These are phyloP conservation scores for Leptographium wingfieldii DNA, from an alignment of 2,329 filamentous ascomycete species.

Conservation along the genomic window DNA sequence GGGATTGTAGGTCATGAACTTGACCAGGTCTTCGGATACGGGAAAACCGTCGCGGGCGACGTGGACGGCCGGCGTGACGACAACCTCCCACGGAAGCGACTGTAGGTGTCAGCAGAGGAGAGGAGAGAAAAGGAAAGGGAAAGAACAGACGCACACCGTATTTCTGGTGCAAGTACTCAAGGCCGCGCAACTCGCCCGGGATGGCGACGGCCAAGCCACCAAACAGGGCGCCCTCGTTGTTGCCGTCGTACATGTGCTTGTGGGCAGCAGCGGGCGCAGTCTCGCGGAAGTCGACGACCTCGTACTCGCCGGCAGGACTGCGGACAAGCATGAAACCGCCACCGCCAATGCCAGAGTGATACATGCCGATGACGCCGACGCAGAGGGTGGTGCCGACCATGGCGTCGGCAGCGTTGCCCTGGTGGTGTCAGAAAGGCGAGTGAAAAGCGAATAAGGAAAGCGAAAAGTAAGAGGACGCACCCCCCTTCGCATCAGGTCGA, in stretches of 20 bases:
- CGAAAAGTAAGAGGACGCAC: constrained; percentile 17
- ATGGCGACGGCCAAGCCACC: constrained; percentile 63
- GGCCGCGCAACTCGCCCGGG: constrained; percentile 63
- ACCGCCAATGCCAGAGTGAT: constrained; percentile 73
- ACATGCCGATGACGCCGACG: constrained; percentile 63
- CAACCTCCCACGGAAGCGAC: constrained; percentile 52
- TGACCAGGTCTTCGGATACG: constrained; percentile 60
- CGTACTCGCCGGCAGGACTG: constrained; percentile 59
- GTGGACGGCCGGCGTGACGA: constrained; percentile 62
- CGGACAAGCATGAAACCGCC: constrained; percentile 84
- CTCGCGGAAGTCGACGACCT: constrained; percentile 84
- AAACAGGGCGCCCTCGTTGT: constrained; percentile 51
- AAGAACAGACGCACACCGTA: constrained; percentile 40
- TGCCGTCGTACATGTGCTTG: constrained; percentile 73
- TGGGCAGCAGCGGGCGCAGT: constrained; percentile 70
- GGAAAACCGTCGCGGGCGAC: constrained; percentile 62
- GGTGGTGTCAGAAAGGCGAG: background rate
- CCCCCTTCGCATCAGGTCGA: constrained; percentile 42
- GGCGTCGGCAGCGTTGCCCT: constrained; percentile 68
- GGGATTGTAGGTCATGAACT: constrained; percentile 47
- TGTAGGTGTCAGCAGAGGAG: constrained; percentile 11
- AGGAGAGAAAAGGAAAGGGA: background rate
- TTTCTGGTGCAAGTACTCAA: constrained; percentile 64
- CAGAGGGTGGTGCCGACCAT: constrained; percentile 63
- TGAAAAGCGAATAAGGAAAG: background rate